Conservation (phyloP, 805 yeast genomes). For the Saturnispora kantuleensis region DNA sequence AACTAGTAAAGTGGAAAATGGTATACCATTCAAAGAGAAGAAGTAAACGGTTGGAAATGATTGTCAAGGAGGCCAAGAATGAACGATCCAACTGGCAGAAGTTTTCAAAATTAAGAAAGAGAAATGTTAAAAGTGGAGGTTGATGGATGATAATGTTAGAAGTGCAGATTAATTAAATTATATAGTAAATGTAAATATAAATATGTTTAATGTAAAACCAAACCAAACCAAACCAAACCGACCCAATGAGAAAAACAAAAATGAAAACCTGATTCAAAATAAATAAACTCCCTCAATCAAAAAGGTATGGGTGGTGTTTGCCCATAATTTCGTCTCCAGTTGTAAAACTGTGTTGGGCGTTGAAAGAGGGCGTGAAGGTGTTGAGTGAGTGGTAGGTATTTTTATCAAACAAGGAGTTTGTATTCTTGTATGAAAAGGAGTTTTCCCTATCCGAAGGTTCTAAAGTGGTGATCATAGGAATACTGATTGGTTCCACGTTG, state of each 20-base stretch:
- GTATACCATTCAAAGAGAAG: neutral
- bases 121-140: neutral
- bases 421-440: conserved; percentile 7
- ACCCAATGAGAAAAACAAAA: too few relatives aligned
- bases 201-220: too few relatives aligned
- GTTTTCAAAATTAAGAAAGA: conserved; percentile 1
- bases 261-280: neutral
- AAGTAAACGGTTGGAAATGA: neutral
- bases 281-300: too few relatives aligned
- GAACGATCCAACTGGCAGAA: neutral
- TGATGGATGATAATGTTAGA: neutral
- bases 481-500: conserved; percentile 13
- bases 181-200: conserved; percentile 1
- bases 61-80: neutral
- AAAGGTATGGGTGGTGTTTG: too few relatives aligned
- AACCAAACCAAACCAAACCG: too few relatives aligned
- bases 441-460: neutral
- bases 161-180: conserved; percentile 1
- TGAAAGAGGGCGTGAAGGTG: neutral
- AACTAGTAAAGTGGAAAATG: neutral
- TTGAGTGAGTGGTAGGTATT: conserved; percentile 3
- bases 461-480: conserved; percentile 5
- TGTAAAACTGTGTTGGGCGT: too few relatives aligned
- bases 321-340: too few relatives aligned
- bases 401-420: conserved; percentile 13